These are phyloP conservation scores for Seminavis robusta DNA, from an alignment of 108 stramenopile genomes.

Conservation along the genomic window DNA sequence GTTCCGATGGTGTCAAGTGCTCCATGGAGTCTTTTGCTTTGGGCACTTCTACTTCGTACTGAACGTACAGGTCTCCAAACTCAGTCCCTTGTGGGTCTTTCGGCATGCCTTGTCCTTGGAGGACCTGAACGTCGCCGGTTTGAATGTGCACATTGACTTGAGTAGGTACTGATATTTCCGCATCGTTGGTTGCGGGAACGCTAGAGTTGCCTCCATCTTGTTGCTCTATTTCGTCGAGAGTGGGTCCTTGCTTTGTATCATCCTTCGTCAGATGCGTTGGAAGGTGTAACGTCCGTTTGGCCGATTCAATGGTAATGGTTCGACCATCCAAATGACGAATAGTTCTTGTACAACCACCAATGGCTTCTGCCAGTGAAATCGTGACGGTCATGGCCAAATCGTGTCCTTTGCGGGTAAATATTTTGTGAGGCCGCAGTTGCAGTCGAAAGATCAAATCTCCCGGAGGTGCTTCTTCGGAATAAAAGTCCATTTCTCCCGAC, in stretches of 20 bases:
- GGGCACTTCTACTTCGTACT: constrained; percentile 73
- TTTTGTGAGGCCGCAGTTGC: constrained; percentile 40
- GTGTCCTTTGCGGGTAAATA: constrained; percentile 62
- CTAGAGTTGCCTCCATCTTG: too few species aligned
- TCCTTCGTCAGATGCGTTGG: too few species aligned
- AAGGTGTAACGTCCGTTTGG: too few species aligned
- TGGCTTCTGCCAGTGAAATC: constrained; percentile 60
- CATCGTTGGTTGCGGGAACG: too few species aligned
- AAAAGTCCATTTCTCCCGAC: constrained; percentile 66
- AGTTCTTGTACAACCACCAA: constrained; percentile 45
- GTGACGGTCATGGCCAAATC: constrained; percentile 75
- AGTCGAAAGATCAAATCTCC: constrained; percentile 74
- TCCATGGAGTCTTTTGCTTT: not conserved
- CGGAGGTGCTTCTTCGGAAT: constrained; percentile 48
- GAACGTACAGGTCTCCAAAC: constrained; percentile 81
- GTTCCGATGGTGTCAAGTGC: constrained; percentile 40
- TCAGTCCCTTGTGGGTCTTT: constrained; percentile 24
- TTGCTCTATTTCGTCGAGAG: too few species aligned
- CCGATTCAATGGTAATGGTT: constrained; percentile 31
- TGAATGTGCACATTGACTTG: too few species aligned
- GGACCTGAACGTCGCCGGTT: constrained; percentile 77
- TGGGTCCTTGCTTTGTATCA: too few species aligned
- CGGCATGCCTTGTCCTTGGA: constrained; percentile 84
- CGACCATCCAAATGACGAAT: constrained; percentile 62
- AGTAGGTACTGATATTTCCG: too few species aligned